These are phyloP conservation scores for Silene conica DNA, from an alignment of 148 eudicot species.

Conservation along the genomic window DNA sequence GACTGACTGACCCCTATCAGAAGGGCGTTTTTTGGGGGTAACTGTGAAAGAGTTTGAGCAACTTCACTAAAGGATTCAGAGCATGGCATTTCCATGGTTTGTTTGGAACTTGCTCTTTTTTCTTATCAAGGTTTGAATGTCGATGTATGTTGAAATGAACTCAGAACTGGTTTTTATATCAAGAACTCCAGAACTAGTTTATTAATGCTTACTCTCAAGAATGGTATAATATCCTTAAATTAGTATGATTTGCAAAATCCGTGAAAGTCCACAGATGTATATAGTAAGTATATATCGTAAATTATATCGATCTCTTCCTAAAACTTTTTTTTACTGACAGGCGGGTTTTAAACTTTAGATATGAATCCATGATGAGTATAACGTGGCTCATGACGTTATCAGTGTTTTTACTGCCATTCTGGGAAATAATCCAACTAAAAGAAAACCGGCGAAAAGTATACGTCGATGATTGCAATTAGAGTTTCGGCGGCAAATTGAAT, in stretches of 20 bases:
- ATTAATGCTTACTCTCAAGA: too few relatives aligned
- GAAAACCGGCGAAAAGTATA: background rate
- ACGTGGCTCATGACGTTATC: background rate
- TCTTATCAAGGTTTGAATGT: background rate
- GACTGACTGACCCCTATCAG: constrained; percentile 20
- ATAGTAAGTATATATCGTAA: too few relatives aligned
- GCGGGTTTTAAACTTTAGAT: background rate
- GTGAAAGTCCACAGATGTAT: too few relatives aligned
- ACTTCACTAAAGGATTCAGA: background rate
- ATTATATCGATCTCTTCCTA: background rate
- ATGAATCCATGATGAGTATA: too few relatives aligned
- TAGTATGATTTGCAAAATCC: too few relatives aligned
- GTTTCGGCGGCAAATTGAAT: constrained; percentile 6
- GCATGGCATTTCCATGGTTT: constrained; percentile 12
- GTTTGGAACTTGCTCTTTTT: background rate
- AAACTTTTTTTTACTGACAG: background rate
- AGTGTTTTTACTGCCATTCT: too few relatives aligned
- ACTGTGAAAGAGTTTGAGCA: background rate
- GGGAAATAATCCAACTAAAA: too few relatives aligned
- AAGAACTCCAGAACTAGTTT: background rate
- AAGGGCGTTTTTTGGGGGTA: background rate
- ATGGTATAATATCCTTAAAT: too few relatives aligned
- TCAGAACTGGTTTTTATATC: constrained; percentile 7
- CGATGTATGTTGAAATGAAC: constrained; percentile 1
- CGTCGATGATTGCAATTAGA: background rate